phyloP scores from a whole-genome alignment of 2,329 filamentous ascomycete genomes.

The Aspergillus novoparasiticus region DNA sequence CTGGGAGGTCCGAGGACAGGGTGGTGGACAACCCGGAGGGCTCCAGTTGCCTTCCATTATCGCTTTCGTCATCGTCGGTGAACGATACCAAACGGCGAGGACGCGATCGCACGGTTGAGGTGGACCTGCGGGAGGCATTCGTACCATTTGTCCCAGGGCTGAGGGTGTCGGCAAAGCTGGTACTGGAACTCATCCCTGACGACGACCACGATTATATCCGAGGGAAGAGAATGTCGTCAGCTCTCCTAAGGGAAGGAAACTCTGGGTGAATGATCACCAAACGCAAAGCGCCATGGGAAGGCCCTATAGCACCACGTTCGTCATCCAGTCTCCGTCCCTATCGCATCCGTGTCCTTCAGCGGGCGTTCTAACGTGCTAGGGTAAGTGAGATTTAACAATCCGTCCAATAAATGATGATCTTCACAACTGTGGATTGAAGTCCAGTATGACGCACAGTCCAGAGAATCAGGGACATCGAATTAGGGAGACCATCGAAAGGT shows the following conservation, averaged over 20 bases:
- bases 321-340: conserved; percentile 31
- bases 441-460: background rate
- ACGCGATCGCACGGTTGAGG: conserved; percentile 47
- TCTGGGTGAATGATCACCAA: conserved; percentile 29
- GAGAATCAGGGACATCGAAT: background rate
- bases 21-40: conserved; percentile 31
- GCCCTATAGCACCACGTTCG: conserved; percentile 40
- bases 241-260: conserved; percentile 24
- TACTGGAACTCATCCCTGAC: conserved; percentile 47
- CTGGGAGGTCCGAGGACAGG: conserved; percentile 34
- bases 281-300: conserved; percentile 40
- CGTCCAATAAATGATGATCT: background rate
- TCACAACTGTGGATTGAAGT: no score
- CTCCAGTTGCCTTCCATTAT: conserved; percentile 24
- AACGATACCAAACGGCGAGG: conserved; percentile 48
- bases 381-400: background rate
- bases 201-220: conserved; percentile 18
- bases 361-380: conserved; percentile 1
- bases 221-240: conserved; percentile 25
- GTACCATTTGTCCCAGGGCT: conserved; percentile 37
- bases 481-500: background rate
- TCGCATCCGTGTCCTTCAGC: conserved; percentile 28
- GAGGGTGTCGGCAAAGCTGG: conserved; percentile 38
- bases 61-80: conserved; percentile 39
- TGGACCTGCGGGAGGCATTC: conserved; percentile 34